phyloP scores from a whole-genome alignment of 345 rosid species.

The Passiflora organensis region DNA sequence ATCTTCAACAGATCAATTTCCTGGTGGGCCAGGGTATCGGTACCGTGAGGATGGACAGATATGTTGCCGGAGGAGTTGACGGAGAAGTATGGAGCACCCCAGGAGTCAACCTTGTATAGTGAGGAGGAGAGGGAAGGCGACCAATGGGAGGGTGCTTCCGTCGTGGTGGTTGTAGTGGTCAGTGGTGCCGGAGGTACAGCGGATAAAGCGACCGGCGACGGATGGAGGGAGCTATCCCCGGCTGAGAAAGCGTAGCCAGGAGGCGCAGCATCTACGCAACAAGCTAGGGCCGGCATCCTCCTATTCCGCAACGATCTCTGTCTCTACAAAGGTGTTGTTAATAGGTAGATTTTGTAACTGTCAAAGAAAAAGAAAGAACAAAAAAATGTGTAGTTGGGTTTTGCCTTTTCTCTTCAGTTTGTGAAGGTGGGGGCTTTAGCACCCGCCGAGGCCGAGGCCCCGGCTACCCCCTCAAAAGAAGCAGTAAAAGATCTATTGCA shows the following conservation, averaged over 20 bases:
- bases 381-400: background rate
- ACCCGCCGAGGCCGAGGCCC: slow-evolving; percentile 99
- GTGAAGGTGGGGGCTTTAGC: slow-evolving; percentile 83
- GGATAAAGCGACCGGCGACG: slow-evolving; percentile 27
- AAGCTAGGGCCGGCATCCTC: slow-evolving; percentile 86
- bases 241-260: slow-evolving; percentile 50
- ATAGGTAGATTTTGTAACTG: background rate
- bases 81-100: slow-evolving; percentile 90
- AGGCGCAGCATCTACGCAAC: slow-evolving; percentile 73
- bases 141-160: slow-evolving; percentile 42
- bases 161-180: slow-evolving; percentile 13
- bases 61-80: slow-evolving; percentile 69
- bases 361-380: background rate
- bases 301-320: slow-evolving; percentile 30
- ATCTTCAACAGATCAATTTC: slow-evolving; percentile 76
- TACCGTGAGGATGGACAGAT: slow-evolving; percentile 64
- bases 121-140: slow-evolving; percentile 58
- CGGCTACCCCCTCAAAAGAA: slow-evolving; percentile 99
- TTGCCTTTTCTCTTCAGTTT: slow-evolving; percentile 8
- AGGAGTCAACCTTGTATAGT: slow-evolving; percentile 63
- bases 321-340: background rate
- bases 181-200: slow-evolving; percentile 26
- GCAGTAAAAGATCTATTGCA: slow-evolving; percentile 53
- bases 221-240: slow-evolving; percentile 43
- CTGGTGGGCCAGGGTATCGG: slow-evolving; percentile 58